A percentile compares a stretch with the other conserved stretches of the same genome.
Evolutionary conservation across 1,284 basidiomycete species (phyloP).

Genomic region (Cryptococcus sp.): DNA sequence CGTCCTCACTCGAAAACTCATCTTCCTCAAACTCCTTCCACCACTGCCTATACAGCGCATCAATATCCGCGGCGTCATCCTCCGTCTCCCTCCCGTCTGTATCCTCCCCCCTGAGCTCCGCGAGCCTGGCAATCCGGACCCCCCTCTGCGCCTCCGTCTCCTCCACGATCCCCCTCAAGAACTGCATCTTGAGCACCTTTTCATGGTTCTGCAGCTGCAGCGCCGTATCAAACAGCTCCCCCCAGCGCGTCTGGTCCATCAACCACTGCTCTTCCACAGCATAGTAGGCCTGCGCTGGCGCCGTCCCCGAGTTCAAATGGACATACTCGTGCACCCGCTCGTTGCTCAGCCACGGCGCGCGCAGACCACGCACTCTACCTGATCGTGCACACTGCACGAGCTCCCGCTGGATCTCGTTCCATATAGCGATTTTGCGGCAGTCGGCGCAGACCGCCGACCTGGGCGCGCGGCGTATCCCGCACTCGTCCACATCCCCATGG

Average conservation of each 20-base stretch:
- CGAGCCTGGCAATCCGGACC: constrained; percentile 1
- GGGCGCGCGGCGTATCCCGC: not conserved
- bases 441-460: constrained; percentile 9
- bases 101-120: constrained; percentile 12
- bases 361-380: constrained; percentile 8
- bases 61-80: constrained; percentile 5
- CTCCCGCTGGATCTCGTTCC: constrained; percentile 2
- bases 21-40: constrained; percentile 8
- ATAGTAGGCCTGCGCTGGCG: constrained; percentile 4
- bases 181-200: constrained; percentile 3
- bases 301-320: constrained; percentile 6
- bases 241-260: constrained; percentile 23
- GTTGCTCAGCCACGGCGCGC: not conserved
- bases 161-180: not conserved
- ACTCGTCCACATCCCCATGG: constrained; percentile 15
- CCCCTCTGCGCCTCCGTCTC: not conserved
- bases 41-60: constrained; percentile 9
- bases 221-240: constrained; percentile 15
- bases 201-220: constrained; percentile 19
- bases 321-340: constrained; percentile 13
- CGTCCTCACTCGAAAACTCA: constrained; percentile 1
- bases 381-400: constrained; percentile 19
- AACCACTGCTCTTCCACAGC: constrained; percentile 30
- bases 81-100: not conserved
- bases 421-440: constrained; percentile 19